Conservation (phyloP, 2,329 filamentous ascomycete species). For the Tympanopsis confertula region DNA sequence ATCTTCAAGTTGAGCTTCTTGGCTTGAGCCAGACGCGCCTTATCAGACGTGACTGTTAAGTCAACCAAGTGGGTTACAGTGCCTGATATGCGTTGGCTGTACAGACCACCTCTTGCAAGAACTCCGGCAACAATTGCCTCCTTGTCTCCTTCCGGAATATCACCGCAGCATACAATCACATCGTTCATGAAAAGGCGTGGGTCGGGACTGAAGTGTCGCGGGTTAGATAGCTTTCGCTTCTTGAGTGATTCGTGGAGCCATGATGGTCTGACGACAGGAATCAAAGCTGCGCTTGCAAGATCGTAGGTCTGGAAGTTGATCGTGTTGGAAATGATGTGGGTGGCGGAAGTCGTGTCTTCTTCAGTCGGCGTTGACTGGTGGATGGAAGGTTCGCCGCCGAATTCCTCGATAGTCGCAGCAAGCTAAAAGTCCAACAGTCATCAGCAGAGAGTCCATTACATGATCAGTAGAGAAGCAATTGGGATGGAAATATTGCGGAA, state of each 20-base stretch:
- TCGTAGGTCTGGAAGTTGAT: conserved; percentile 87
- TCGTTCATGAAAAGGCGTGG: conserved; percentile 81
- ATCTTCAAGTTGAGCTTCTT: conserved; percentile 67
- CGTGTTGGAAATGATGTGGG: conserved; percentile 55
- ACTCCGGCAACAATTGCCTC: conserved; percentile 87
- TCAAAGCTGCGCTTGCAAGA: conserved; percentile 62
- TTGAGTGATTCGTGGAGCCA: conserved; percentile 68
- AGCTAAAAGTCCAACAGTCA: neutral
- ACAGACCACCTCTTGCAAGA: conserved; percentile 77
- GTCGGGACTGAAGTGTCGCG: conserved; percentile 80
- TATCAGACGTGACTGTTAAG: conserved; percentile 61
- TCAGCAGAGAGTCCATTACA: neutral
- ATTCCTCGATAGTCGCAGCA: neutral
- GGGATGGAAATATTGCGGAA: neutral
- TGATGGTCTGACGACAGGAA: conserved; percentile 69
- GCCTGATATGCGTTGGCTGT: conserved; percentile 59
- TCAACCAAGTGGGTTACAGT: conserved; percentile 83
- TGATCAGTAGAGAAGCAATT: neutral
- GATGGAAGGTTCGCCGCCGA: neutral
- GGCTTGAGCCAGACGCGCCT: conserved; percentile 48
- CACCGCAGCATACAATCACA: conserved; percentile 70
- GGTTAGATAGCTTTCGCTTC: conserved; percentile 61
- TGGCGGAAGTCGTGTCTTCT: no score
- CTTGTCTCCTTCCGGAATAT: conserved; percentile 75
- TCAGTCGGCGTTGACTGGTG: neutral